These are phyloP conservation scores for Helotiales sp. DNA, from an alignment of 2,329 filamentous ascomycete species.

Conservation along the genomic window DNA sequence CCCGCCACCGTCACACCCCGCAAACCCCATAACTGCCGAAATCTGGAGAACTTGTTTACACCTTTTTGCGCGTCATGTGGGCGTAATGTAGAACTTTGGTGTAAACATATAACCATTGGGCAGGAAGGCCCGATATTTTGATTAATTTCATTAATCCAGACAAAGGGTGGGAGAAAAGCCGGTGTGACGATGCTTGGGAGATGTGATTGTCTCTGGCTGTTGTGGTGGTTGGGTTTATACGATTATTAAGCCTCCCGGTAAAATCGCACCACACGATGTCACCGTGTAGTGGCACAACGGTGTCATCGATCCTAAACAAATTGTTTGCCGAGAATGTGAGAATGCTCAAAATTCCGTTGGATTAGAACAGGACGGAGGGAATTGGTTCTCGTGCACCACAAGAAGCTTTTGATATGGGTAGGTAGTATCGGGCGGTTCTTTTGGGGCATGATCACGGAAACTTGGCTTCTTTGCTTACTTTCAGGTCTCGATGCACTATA, in stretches of 20 bases:
- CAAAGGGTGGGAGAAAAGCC: neutral
- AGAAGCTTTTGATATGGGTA: neutral
- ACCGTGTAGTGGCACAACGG: neutral
- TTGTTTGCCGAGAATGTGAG: neutral
- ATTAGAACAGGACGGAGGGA: neutral
- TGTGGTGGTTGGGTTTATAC: neutral
- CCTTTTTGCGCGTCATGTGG: conserved; percentile 4
- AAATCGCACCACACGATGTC: neutral
- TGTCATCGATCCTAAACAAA: neutral
- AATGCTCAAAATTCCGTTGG: neutral
- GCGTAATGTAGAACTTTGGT: neutral
- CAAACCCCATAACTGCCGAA: conserved; percentile 2
- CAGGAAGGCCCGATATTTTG: neutral
- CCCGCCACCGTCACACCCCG: neutral
- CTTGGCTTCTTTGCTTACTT: neutral
- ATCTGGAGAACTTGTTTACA: conserved; percentile 3
- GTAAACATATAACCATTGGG: neutral
- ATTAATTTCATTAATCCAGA: neutral
- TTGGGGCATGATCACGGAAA: neutral
- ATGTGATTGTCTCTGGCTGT: neutral
- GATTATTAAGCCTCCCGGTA: neutral
- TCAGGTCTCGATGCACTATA: neutral
- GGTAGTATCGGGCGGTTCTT: neutral
- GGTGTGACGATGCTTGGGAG: neutral
- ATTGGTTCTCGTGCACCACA: neutral